A percentile compares a stretch with the other conserved stretches of the same genome.
Conservation (phyloP, 2,329 filamentous ascomycete genomes). For the Ascosphaera apis region DNA sequence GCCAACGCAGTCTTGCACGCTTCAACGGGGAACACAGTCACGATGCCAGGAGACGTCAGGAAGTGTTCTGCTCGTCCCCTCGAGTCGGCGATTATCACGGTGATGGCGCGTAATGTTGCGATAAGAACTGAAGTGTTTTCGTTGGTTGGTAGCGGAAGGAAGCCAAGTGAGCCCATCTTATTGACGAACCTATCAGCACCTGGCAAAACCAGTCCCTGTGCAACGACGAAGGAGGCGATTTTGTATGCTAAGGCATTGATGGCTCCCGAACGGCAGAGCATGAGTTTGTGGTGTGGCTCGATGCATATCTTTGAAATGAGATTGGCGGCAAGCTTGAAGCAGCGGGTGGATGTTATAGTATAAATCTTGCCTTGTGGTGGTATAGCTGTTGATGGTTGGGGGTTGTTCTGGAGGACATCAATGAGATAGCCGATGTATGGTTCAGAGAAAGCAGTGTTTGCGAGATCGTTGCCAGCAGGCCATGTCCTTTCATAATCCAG, state of each 20-base stretch:
- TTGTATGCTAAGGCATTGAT: conserved; percentile 56
- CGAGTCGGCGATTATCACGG: conserved; percentile 55
- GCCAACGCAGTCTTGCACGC: background rate
- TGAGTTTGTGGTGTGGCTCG: conserved; percentile 44
- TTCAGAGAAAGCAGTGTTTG: conserved; percentile 40
- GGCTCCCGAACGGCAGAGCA: conserved; percentile 48
- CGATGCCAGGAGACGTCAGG: conserved; percentile 42
- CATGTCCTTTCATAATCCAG: conserved; percentile 29
- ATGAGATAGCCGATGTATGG: conserved; percentile 39
- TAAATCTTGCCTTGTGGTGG: conserved; percentile 20
- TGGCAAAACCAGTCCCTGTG: conserved; percentile 45
- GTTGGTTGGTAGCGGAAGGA: conserved; percentile 36
- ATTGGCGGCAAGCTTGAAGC: conserved; percentile 17
- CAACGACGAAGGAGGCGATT: conserved; percentile 46
- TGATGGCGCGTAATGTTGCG: conserved; percentile 53
- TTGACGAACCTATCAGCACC: conserved; percentile 33
- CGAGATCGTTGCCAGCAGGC: conserved; percentile 28
- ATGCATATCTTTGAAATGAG: conserved; percentile 41
- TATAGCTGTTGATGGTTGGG: conserved; percentile 29
- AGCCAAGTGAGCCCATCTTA: conserved; percentile 31
- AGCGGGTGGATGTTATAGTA: conserved; percentile 6
- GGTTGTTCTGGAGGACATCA: conserved; percentile 39
- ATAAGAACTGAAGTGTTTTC: conserved; percentile 36
- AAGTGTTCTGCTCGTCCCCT: conserved; percentile 53
- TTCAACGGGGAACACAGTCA: conserved; percentile 41